Percentiles rank a stretch among this genome's conserved stretches.
Evolutionary conservation across 2,329 filamentous ascomycete species (phyloP).

Genomic region (Penicillium sp.): DNA sequence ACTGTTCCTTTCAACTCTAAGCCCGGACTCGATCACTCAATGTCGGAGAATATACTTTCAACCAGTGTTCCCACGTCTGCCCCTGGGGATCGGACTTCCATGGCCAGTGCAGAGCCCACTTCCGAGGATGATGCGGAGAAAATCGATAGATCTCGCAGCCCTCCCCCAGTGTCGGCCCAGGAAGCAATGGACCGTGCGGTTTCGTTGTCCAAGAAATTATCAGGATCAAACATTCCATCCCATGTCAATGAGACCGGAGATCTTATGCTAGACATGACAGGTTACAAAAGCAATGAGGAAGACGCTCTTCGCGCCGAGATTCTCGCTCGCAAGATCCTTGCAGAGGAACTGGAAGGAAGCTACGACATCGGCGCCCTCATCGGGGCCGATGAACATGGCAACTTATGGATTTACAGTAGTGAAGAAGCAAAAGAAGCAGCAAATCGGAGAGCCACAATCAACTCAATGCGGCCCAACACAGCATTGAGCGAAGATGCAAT

Average conservation of each 20-base stretch:
- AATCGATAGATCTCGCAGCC: slow-evolving; percentile 67
- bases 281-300: slow-evolving; percentile 92
- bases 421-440: slow-evolving; percentile 94
- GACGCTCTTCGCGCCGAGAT: slow-evolving; percentile 90
- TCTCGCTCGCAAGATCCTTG: slow-evolving; percentile 88
- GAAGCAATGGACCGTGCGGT: slow-evolving; percentile 84
- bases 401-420: slow-evolving; percentile 99
- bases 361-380: slow-evolving; percentile 97
- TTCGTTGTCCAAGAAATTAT: slow-evolving; percentile 82
- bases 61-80: slow-evolving; percentile 39
- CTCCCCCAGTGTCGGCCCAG: slow-evolving; percentile 70
- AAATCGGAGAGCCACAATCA: slow-evolving; percentile 64
- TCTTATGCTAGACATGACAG: slow-evolving; percentile 97
- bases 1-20: slow-evolving; percentile 37
- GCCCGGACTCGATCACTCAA: slow-evolving; percentile 52
- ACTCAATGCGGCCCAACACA: slow-evolving; percentile 55
- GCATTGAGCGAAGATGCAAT: slow-evolving; percentile 73
- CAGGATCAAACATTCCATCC: slow-evolving; percentile 87
- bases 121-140: slow-evolving; percentile 21
- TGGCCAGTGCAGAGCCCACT: slow-evolving; percentile 15
- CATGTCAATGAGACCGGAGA: slow-evolving; percentile 92
- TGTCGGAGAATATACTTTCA: slow-evolving; percentile 60
- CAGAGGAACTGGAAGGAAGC: slow-evolving; percentile 89
- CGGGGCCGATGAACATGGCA: slow-evolving; percentile 91
- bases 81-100: slow-evolving; percentile 9